phyloP scores from a whole-genome alignment of 1,284 basidiomycete species.

The Ustilago esculenta region DNA sequence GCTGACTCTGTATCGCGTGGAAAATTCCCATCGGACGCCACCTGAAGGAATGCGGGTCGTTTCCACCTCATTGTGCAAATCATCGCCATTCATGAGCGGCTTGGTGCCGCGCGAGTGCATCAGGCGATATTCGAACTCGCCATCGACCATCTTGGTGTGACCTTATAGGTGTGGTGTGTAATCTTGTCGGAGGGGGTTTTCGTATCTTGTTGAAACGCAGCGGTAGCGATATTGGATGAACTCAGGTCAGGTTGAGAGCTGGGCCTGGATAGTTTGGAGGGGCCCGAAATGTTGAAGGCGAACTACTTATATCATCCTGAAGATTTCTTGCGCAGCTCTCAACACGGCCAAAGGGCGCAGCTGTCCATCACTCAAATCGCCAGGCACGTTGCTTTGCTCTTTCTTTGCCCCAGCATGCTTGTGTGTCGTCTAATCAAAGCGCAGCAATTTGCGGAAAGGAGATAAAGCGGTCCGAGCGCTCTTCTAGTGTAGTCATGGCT shows the following conservation, averaged over 20 bases:
- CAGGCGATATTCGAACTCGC: constrained; percentile 9
- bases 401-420: background rate
- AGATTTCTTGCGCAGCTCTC: no score
- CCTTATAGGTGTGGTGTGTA: no score
- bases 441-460: background rate
- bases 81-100: constrained; percentile 8
- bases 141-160: background rate
- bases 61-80: constrained; percentile 21
- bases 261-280: no score
- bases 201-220: no score
- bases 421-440: background rate
- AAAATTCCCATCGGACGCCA: constrained; percentile 33
- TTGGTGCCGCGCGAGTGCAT: constrained; percentile 10
- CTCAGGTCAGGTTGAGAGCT: no score
- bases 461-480: constrained; percentile 1
- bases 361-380: background rate
- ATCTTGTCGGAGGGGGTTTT: no score
- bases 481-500: no score
- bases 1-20: constrained; percentile 17
- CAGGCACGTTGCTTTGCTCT: background rate
- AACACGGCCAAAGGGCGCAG: background rate
- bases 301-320: constrained; percentile 4
- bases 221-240: no score
- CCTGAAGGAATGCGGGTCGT: constrained; percentile 17
- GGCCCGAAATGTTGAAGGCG: no score